Evolutionary conservation across 1,139 yeast genomes (phyloP).

Genomic region (Chernovozyma aurita): DNA sequence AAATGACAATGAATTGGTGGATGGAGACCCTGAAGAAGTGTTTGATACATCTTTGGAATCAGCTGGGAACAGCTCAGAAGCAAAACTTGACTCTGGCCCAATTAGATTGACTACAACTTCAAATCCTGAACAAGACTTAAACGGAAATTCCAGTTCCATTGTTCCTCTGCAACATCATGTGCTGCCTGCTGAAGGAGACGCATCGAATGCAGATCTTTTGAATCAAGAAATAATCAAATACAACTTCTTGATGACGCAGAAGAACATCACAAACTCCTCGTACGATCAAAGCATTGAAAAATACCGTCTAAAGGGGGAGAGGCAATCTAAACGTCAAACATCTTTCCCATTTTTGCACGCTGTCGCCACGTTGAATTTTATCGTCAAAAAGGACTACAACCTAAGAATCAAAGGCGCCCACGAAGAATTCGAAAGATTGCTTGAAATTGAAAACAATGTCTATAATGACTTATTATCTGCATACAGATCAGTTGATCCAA

Average conservation of each 20-base stretch:
- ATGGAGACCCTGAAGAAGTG: background rate
- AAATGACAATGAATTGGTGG: background rate
- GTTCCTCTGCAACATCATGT: background rate
- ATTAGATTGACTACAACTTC: no score
- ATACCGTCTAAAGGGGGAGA: conserved; percentile 1
- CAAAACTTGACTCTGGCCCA: no score
- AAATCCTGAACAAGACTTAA: no score
- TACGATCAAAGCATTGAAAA: conserved; percentile 6
- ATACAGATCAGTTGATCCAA: conserved; percentile 25
- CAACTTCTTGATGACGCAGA: background rate
- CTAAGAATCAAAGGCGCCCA: conserved; percentile 26
- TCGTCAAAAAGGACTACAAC: conserved; percentile 27
- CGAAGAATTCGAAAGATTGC: conserved; percentile 24
- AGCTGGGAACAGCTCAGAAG: background rate
- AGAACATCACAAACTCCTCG: background rate
- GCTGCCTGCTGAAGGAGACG: background rate
- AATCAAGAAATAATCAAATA: background rate
- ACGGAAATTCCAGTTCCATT: background rate
- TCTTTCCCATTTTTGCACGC: background rate
- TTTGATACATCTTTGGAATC: background rate
- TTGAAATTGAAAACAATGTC: conserved; percentile 19
- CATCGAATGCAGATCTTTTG: no score
- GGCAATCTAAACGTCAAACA: background rate
- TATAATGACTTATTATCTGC: conserved; percentile 16
- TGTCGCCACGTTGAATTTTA: conserved; percentile 12